Conservation (phyloP, 768 basidiomycete genomes). For the Naematelia aurantialba region DNA sequence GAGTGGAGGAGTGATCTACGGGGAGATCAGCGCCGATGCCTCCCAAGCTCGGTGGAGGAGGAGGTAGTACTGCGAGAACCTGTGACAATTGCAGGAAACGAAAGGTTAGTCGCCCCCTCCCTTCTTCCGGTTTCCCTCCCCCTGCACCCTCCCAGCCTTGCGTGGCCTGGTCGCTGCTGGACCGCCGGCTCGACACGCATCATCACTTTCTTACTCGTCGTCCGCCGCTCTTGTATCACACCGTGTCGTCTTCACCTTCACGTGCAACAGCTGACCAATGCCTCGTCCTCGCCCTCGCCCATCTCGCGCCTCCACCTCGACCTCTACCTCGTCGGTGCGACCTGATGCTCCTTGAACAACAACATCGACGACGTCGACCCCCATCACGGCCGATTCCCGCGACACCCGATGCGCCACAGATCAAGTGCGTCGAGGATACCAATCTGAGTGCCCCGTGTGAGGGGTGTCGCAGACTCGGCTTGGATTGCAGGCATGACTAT, state of each 20-base stretch:
- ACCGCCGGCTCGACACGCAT: no score
- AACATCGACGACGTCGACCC: no score
- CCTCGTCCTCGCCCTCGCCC: background rate
- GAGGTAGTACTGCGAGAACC: constrained; percentile 9
- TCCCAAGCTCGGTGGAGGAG: background rate
- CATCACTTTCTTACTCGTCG: background rate
- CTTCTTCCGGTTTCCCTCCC: background rate
- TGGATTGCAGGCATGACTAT: constrained; percentile 36
- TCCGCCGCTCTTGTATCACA: background rate
- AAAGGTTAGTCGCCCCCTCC: constrained; percentile 16
- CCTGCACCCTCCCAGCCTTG: no score
- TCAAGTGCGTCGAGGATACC: constrained; percentile 25
- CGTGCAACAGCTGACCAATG: background rate
- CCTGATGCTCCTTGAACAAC: no score
- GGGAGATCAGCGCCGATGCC: background rate
- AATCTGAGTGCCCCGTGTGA: constrained; percentile 17
- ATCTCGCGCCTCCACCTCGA: no score
- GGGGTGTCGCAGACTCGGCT: constrained; percentile 28
- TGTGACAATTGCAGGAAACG: constrained; percentile 36
- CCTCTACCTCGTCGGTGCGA: no score
- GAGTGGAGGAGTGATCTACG: background rate
- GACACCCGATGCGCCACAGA: no score
- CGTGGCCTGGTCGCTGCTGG: no score
- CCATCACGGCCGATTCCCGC: no score
- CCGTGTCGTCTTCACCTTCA: background rate